A percentile compares a stretch with the other conserved stretches of the same genome.
phyloP scores from a whole-genome alignment of 2,329 filamentous ascomycete species.

The Alternaria ethzedia region DNA sequence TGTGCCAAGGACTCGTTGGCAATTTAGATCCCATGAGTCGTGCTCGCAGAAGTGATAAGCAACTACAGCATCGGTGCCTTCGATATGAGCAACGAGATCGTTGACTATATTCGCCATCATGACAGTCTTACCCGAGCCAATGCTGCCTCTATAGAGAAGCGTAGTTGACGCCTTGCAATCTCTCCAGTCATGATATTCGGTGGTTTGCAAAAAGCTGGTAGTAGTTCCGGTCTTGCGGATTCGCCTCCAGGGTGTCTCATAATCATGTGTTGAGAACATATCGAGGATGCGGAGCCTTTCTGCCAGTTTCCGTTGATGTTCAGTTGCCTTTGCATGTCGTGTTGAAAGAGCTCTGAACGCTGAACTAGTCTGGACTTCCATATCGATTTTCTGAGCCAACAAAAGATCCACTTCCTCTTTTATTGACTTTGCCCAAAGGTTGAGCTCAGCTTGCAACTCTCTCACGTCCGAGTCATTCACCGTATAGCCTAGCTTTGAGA shows the following conservation, averaged over 20 bases:
- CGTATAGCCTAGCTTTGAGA: background rate
- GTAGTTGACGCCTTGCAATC: background rate
- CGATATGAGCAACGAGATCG: background rate
- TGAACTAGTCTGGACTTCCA: conserved; percentile 35
- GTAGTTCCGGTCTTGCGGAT: background rate
- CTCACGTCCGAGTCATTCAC: background rate
- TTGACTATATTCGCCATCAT: background rate
- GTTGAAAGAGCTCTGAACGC: conserved; percentile 17
- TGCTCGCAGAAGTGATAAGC: background rate
- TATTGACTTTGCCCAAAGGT: conserved; percentile 47
- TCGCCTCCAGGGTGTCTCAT: background rate
- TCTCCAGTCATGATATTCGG: background rate
- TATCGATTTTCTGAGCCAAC: conserved; percentile 10
- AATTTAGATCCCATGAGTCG: background rate
- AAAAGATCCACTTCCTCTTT: conserved; percentile 42
- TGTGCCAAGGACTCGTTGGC: background rate
- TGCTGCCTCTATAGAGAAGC: background rate
- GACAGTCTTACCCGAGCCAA: background rate
- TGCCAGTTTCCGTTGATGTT: background rate
- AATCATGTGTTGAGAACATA: conserved; percentile 27
- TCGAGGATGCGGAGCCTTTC: conserved; percentile 11
- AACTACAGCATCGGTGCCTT: background rate
- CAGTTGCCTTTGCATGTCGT: background rate
- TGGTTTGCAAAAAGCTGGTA: background rate
- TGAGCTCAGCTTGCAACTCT: background rate